Evolutionary conservation across 768 basidiomycete genomes (phyloP), one percentile per base, ranked within the genome.

Genomic region (Boletus rex-veris): DNA sequence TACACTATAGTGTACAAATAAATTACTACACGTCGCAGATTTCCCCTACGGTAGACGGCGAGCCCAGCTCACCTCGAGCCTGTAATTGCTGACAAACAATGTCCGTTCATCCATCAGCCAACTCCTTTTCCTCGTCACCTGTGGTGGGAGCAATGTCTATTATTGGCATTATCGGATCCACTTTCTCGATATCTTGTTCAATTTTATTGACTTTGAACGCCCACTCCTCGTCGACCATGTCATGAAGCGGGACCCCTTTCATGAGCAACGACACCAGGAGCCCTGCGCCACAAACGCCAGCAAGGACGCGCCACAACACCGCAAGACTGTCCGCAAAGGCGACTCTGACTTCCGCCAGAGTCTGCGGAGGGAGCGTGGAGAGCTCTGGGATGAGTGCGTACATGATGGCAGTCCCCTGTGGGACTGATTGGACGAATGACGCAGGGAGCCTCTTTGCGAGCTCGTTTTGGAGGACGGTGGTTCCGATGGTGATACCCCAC

Each of bases 401-500:
- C 16, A 74, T 68, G 49, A 81, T 66, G 42, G 77, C 71, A 21
- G 69, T 66, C 18, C 74, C 75, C 18, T 61, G 53, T 0, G 73
- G 71, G 55, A 78, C 65, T 30, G 65, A 62, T 1, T 60, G 45
- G 7, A 70, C 28, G 54, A 80, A 80, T 0, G 58, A 66, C 0
- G 46, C 41, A 0, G 82, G 80, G 0, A 84, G 74, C 4, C 62
- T 61, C 35, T 62, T 66, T 9, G 61, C 62, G 15, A 84, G 74
- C 49, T 75, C 53, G 61, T 81, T 84, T 57, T 80, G 77, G 2
- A 84, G 69, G 38, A 83, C 71, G 0, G 76, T 73, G 8, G 72
- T 69, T 6, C 77, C 75, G 49, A 84, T 72, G 0, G 76, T 70
- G 45, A 82, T 67, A 5, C 82, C 82, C 75, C 80, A 79, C 7